Evolutionary conservation across 805 yeast genomes (phyloP).

Genomic region (Saturnispora hagleri): DNA sequence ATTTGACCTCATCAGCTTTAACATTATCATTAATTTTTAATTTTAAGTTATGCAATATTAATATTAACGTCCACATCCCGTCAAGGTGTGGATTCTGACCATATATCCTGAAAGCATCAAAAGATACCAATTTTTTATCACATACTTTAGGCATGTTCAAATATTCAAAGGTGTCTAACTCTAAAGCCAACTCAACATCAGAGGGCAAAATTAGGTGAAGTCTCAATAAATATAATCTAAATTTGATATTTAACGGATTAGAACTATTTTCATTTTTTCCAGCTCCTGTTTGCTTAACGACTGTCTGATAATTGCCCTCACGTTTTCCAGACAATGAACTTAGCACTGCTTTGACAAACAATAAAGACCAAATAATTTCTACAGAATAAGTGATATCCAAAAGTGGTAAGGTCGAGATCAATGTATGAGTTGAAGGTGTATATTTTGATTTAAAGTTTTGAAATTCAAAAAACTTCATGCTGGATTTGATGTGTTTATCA

Average conservation of each 20-base stretch:
- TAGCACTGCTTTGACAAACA: conserved; percentile 19
- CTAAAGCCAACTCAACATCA: conserved; percentile 22
- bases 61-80: conserved; percentile 22
- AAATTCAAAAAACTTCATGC: conserved; percentile 11
- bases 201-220: conserved; percentile 21
- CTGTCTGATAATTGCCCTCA: not conserved
- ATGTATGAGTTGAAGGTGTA: conserved; percentile 9
- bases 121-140: conserved; percentile 12
- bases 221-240: conserved; percentile 20
- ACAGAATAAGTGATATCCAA: conserved; percentile 21
- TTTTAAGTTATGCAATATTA: conserved; percentile 16
- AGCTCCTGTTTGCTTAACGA: not conserved
- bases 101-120: conserved; percentile 22
- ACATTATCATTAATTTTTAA: conserved; percentile 9
- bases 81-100: conserved; percentile 22
- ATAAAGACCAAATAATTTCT: conserved; percentile 25
- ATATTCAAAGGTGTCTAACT: conserved; percentile 22
- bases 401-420: conserved; percentile 20
- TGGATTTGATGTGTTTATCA: conserved; percentile 9
- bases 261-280: not conserved
- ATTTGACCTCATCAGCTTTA: conserved; percentile 8
- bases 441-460: conserved; percentile 13
- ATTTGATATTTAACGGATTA: conserved; percentile 9
- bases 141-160: conserved; percentile 12
- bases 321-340: conserved; percentile 2